Percentiles rank a stretch among this genome's conserved stretches.
Evolutionary conservation across 1,139 yeast species (phyloP).

Genomic region (Nadsonia starkeyi-henricii): DNA sequence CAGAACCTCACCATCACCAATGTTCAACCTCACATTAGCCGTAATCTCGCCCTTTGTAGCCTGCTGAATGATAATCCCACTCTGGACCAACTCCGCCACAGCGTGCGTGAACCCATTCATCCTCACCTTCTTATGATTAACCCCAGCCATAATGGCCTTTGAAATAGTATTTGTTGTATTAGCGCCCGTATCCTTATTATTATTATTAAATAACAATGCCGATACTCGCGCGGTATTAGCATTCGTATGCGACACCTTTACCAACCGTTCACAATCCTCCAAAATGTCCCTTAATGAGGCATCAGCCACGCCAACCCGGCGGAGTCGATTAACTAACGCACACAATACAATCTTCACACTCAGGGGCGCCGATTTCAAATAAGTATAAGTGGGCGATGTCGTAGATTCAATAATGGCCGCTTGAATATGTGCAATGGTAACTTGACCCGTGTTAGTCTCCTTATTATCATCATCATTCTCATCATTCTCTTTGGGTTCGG

Average conservation of each 20-base stretch:
- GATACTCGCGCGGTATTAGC: not conserved
- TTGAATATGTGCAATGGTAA: constrained; percentile 56
- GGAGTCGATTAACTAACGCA: constrained; percentile 49
- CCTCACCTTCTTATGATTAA: constrained; percentile 14
- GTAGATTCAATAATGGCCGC: constrained; percentile 73
- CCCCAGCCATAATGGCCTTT: constrained; percentile 7
- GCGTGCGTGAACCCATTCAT: constrained; percentile 37
- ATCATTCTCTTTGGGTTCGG: constrained; percentile 33
- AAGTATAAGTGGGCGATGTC: constrained; percentile 53
- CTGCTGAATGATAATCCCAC: constrained; percentile 62
- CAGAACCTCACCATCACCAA: constrained; percentile 57
- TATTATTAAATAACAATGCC: not conserved
- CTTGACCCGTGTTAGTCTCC: constrained; percentile 31
- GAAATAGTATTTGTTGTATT: not conserved
- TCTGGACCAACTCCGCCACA: constrained; percentile 56
- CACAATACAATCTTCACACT: constrained; percentile 58
- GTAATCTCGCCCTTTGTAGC: constrained; percentile 54
- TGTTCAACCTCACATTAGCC: constrained; percentile 45
- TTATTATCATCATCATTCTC: constrained; percentile 16
- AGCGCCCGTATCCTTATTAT: not conserved
- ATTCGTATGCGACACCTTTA: constrained; percentile 19
- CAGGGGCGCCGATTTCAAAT: constrained; percentile 47
- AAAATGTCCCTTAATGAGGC: constrained; percentile 60
- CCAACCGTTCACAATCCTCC: constrained; percentile 52
- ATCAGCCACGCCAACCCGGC: constrained; percentile 61